These are phyloP conservation scores for Leptographium lundbergii DNA, from an alignment of 2,329 filamentous ascomycete species.

Conservation along the genomic window DNA sequence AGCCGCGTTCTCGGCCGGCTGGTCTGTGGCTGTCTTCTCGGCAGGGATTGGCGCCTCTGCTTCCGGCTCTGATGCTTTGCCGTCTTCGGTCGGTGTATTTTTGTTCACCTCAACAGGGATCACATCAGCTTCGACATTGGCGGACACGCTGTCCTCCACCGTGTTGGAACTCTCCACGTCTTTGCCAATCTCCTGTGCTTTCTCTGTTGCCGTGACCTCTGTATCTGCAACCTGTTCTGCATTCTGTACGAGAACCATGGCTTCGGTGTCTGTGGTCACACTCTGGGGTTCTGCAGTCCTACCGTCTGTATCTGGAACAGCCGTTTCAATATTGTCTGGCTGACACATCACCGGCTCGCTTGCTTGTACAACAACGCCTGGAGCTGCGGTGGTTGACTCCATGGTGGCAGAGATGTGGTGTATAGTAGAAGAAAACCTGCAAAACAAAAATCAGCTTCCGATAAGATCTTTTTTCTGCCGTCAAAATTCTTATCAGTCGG, in stretches of 20 bases:
- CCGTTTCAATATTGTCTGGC: background rate
- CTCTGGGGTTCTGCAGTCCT: background rate
- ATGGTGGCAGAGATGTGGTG: background rate
- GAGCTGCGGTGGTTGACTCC: background rate
- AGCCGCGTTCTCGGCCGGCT: background rate
- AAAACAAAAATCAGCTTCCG: conserved; percentile 1
- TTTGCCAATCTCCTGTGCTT: background rate
- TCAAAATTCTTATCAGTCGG: conserved; percentile 10
- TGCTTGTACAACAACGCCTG: background rate
- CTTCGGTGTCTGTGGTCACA: background rate
- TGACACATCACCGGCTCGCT: background rate
- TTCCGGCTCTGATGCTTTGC: background rate
- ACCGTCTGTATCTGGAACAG: background rate
- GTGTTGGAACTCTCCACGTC: background rate
- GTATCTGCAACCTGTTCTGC: background rate
- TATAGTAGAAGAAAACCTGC: background rate
- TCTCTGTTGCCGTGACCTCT: background rate
- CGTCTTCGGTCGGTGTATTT: background rate
- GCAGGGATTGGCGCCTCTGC: background rate
- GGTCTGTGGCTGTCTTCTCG: background rate
- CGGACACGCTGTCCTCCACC: background rate
- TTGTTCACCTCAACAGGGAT: background rate
- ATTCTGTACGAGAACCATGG: background rate
- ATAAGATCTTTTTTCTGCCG: conserved; percentile 12
- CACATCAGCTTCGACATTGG: background rate